phyloP scores from a whole-genome alignment of 345 rosid genomes.

The Eucalyptus marginata region DNA sequence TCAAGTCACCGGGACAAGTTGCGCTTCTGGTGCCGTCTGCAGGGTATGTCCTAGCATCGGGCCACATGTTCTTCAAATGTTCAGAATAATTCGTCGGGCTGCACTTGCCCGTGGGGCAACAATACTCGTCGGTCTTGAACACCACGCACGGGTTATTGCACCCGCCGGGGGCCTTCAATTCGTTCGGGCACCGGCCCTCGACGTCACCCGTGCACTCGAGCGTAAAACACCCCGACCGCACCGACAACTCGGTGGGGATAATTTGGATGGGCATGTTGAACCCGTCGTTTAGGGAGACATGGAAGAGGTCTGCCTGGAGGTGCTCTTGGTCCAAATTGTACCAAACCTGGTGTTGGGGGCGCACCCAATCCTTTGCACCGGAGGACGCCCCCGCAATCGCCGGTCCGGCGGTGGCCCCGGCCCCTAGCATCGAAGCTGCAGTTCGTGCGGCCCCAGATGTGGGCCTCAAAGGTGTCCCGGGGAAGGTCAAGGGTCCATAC shows the following conservation, averaged over 20 bases:
- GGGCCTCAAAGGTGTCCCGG: rapidly evolving
- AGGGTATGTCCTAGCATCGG: constrained; percentile 13
- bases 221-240: not conserved
- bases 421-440: not conserved
- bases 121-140: constrained; percentile 24
- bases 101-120: constrained; percentile 21
- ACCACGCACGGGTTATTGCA: constrained; percentile 44
- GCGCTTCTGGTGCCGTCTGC: constrained; percentile 14
- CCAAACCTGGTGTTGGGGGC: not conserved
- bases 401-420: not conserved
- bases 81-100: not conserved
- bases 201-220: not conserved
- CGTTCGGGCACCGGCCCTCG: too few relatives aligned
- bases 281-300: constrained; percentile 43
- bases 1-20: constrained; percentile 12
- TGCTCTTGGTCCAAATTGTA: not conserved
- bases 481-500: not conserved
- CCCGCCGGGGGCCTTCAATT: not conserved
- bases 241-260: rapidly evolving
- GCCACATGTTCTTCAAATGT: constrained; percentile 10
- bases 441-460: rapidly evolving
- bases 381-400: rapidly evolving
- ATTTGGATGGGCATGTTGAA: constrained; percentile 29
- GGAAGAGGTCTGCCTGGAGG: not conserved
- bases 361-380: not conserved